Base-by-base conservation (phyloP, 2,329 filamentous ascomycete genomes). In the Trichoderma pleuroti region DNA sequence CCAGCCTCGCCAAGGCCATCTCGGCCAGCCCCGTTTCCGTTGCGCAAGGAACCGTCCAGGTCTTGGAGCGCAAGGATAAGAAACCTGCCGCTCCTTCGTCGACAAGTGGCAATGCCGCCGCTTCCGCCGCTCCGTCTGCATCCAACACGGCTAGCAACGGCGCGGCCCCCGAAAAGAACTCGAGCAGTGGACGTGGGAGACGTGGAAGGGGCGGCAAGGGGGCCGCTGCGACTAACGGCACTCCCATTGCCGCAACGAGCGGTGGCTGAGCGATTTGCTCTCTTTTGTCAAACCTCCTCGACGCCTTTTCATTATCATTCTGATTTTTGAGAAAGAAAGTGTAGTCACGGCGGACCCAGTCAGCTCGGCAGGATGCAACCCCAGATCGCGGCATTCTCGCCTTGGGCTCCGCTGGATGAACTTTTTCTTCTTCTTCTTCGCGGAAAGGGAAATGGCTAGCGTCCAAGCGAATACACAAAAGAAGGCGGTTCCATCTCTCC, bases 11-110 rank as follows among this genome's bases (percentile, higher is more conserved):
- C 75, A 93, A 92, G 76, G 95, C 95, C 6, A 90, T 97, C 77
- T 87, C 89, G 18, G 92, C 92, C 14, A 97, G 93, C 77, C 93
- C 93, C 0, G 87, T 98, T 34, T 84, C 91, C 24, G 91, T 98
- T 12, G 94, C 92, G 0, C 92, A 97, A 78, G 94, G 93, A 8
- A 91, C 91, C 11, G 93, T 98, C 2, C 93, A 97, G 74, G 92
- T 98, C 1, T 83, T 97, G 28, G 94, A 97, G 81, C 88, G 92
- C 63, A 93, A 92, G 79, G 91, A 93, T 60, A 85, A 85, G 77
- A 84, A 83, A 72, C 77, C 80, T 12, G 72, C 76, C 5, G 74
- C 74, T 39, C 52, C 63, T 10, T 74, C 74, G 21, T 59, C 71
- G 16, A 71, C 64, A 16, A 49, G 61, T 18, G 56, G 77, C 11